Base-by-base conservation (phyloP, 345 rosid species). In the Dipteronia sinensis region DNA sequence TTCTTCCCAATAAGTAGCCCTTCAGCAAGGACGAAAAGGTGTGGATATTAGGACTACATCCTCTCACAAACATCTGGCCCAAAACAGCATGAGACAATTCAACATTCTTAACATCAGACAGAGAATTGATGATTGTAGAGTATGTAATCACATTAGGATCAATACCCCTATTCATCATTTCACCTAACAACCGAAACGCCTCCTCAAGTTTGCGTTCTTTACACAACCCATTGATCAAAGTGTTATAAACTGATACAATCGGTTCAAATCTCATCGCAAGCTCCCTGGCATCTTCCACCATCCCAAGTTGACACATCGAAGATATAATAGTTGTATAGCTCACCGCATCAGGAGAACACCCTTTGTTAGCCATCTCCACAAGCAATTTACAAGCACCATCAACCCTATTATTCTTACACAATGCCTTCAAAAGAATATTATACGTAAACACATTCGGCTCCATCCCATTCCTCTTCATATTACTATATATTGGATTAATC, bases 371-470 rank as follows among this genome's bases (percentile, higher is more conserved):
- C 94, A 95, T 95, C 84, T 92, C 96, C 27, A 66, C 76, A 0
- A 95, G 88, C 87, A 95, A 81, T 86, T 90, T 93, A 81, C 84
- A 74, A 20, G 98, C 99, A 19, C 86, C 89, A 72, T 95, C 95
- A 23, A 92, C 85, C 80, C 90, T 87, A 51, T 86, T 87, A 71
- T 90, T 95, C 91, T 89, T 92, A 84, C 98, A 93, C 88, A 93
- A 84, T 0, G 97, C 98, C 86, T 93, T 93, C 75, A 90, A 84
- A 75, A 95, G 95, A 47, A 93, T 81, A 76, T 95, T 92, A 72
- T 93, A 95, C 0, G 98, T 95, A 66, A 79, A 92, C 38, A 95
- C 90, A 88, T 95, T 87, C 0, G 97, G 94, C 80, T 89, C 94
- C 81, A 87, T 82, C 13, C 96, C 93, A 79, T 89, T 96, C 77